Evolutionary conservation across 208 protist species (phyloP), one percentile per base, ranked within the genome.

Genomic region (Trypanosoma avium): DNA sequence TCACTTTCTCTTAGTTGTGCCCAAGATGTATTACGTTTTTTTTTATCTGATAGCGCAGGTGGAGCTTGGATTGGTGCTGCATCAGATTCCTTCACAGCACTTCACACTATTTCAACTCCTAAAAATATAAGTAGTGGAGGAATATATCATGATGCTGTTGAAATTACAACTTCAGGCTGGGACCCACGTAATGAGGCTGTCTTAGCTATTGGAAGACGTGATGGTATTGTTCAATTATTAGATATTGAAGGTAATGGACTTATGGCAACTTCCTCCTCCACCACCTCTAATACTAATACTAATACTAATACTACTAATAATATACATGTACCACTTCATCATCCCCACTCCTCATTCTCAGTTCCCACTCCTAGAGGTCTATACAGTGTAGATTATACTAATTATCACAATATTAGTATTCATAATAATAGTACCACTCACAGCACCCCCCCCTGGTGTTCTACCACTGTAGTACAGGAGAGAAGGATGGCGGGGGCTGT

Each of bases 1-100:
- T 66, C 82, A 2, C 77, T 89, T n/a, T 84, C 82, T 8, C 70
- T 92, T 38, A 89, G 82, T 70, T 75, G 77, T 50, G 69, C 71
- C 10, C 64, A 43, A 4, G 64, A 73, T 26, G n/a, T 36, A 52
- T 24, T 77, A 33, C 61, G 54, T 17, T 55, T 84, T 26, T 74
- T 92, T 30, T 48, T 84, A n/a, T 83, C 73, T 2, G 52, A 46
- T 21, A 61, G 29, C 22, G 30, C 13, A 33, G 46, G 56, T 8
- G 67, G 56, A 30, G 73, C 60, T 7, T 73, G 57, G 72, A 54
- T 67, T 62, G 56, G 67, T n/a, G n/a, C n/a, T n/a, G n/a, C n/a
- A n/a, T n/a, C n/a, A n/a, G n/a, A 61, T 12, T 33, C 32, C 1
- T 57, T 54, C 29, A 33, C 61, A 4, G 19, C 30, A 7, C n/a